phyloP scores from a whole-genome alignment of 176 grass and related monocot species.

The Juncus effusus region DNA sequence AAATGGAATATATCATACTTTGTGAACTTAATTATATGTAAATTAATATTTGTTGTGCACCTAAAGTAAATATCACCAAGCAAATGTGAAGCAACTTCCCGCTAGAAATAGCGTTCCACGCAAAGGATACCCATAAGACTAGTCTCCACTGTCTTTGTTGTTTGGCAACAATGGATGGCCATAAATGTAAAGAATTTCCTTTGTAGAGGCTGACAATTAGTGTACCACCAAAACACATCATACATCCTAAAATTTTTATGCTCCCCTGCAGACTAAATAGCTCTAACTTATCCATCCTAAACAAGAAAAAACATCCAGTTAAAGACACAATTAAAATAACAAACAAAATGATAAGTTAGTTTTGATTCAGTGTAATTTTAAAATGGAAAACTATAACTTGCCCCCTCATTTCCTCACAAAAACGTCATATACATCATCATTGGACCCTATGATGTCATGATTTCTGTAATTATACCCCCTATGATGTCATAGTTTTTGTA shows the following conservation, averaged over 20 bases:
- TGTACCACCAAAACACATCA: conserved; percentile 42
- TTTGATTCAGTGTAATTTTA: too few relatives aligned
- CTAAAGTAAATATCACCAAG: conserved; percentile 55
- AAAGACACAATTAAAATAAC: too few relatives aligned
- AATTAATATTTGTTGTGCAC: neutral
- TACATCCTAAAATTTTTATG: conserved; percentile 25
- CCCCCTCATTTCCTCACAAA: too few relatives aligned
- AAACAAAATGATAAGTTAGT: too few relatives aligned
- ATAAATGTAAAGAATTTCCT: conserved; percentile 39
- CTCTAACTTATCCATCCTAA: conserved; percentile 34
- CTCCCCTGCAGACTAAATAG: conserved; percentile 17
- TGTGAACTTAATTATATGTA: conserved; percentile 15
- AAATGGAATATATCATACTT: too few relatives aligned
- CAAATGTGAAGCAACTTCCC: conserved; percentile 37
- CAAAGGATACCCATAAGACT: conserved; percentile 18
- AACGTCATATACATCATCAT: too few relatives aligned
- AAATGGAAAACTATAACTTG: too few relatives aligned
- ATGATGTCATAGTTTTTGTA: too few relatives aligned
- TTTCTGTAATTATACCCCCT: too few relatives aligned
- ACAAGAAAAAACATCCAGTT: neutral
- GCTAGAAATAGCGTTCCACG: conserved; percentile 31
- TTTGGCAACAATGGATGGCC: conserved; percentile 27
- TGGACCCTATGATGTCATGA: too few relatives aligned
- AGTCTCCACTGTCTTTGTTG: neutral
- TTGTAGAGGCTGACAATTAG: conserved; percentile 54